phyloP scores from a whole-genome alignment of 2,329 filamentous ascomycete genomes.

The Sclerotinia trifoliorum region DNA sequence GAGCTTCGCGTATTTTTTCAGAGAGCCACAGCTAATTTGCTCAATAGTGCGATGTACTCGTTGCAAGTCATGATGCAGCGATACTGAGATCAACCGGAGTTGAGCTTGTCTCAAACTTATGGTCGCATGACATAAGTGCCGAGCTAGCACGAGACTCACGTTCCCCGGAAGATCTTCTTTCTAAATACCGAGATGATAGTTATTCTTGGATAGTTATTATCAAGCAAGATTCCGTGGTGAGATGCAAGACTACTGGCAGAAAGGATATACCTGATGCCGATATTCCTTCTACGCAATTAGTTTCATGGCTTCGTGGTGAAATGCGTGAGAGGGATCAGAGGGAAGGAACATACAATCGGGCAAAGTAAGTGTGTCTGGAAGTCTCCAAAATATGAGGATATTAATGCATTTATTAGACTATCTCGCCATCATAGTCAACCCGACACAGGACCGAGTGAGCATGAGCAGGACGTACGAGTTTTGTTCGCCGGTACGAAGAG shows the following conservation, averaged over 20 bases:
- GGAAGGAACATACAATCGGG: constrained; percentile 50
- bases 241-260: constrained; percentile 73
- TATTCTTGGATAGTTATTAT: constrained; percentile 89
- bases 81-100: constrained; percentile 74
- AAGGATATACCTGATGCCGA: constrained; percentile 77
- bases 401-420: constrained; percentile 31
- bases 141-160: constrained; percentile 80
- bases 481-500: constrained; percentile 77
- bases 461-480: constrained; percentile 77
- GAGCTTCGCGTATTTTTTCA: neutral
- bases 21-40: neutral
- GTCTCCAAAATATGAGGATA: neutral
- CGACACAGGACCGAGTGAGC: constrained; percentile 40
- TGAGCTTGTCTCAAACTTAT: constrained; percentile 74
- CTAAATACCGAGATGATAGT: constrained; percentile 71
- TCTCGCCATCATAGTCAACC: constrained; percentile 34
- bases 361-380: constrained; percentile 25
- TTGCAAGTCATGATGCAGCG: constrained; percentile 80
- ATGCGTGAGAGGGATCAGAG: constrained; percentile 74
- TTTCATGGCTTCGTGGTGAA: constrained; percentile 78
- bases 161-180: constrained; percentile 75
- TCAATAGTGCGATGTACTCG: constrained; percentile 76
- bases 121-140: constrained; percentile 80
- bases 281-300: constrained; percentile 67
- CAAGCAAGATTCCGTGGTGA: constrained; percentile 73